Evolutionary conservation across 345 rosid genomes (phyloP).

Genomic region (Turnera subulata): DNA sequence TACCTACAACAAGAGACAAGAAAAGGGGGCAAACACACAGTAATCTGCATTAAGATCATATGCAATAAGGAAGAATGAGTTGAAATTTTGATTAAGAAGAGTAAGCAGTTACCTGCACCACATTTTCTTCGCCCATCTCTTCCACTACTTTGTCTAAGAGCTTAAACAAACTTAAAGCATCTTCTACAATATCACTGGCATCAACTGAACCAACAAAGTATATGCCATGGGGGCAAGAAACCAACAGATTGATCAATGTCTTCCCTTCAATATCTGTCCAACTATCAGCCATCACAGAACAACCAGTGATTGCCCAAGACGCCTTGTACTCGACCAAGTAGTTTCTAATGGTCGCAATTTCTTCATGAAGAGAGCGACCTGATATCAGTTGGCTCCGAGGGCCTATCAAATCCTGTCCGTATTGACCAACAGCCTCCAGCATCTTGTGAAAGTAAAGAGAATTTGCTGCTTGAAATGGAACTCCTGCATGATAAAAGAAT

Average conservation of each 20-base stretch:
- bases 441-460: constrained; percentile 53
- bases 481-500: constrained; percentile 60
- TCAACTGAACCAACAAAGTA: constrained; percentile 45
- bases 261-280: constrained; percentile 36
- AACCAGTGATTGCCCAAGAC: constrained; percentile 52
- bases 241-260: constrained; percentile 34
- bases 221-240: constrained; percentile 38
- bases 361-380: constrained; percentile 48
- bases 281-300: constrained; percentile 55
- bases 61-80: too few species aligned
- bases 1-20: constrained; percentile 27
- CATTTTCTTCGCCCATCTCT: constrained; percentile 48
- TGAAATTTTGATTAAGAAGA: too few species aligned
- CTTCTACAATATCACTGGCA: constrained; percentile 38
- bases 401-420: constrained; percentile 40
- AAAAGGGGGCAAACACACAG: neutral
- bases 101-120: constrained; percentile 44
- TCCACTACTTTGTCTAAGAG: constrained; percentile 45
- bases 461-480: constrained; percentile 50
- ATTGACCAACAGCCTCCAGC: constrained; percentile 57
- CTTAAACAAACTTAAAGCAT: constrained; percentile 35
- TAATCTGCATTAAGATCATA: too few species aligned
- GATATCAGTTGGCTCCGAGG: constrained; percentile 44
- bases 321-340: constrained; percentile 37
- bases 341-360: constrained; percentile 36